These are phyloP conservation scores for Uromyces viciae-fabae DNA, from an alignment of 1,284 basidiomycete species.

Conservation along the genomic window DNA sequence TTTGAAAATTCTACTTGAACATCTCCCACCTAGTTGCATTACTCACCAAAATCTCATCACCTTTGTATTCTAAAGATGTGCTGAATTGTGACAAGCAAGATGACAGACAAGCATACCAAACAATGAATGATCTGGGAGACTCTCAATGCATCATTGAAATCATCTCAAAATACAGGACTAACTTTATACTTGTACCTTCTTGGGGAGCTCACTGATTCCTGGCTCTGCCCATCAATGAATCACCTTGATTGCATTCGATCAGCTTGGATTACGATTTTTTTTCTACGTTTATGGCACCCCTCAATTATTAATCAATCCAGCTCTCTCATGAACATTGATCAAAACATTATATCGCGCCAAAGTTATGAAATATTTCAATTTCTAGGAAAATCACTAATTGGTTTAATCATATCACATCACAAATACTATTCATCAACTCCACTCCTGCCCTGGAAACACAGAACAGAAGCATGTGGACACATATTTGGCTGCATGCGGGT, in stretches of 20 bases:
- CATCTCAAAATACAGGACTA: background rate
- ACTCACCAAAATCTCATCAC: background rate
- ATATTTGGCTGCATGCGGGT: conserved; percentile 13
- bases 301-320: background rate
- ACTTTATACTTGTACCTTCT: background rate
- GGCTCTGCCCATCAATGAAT: background rate
- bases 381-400: conserved; percentile 3
- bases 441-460: background rate
- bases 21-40: background rate
- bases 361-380: background rate
- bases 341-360: background rate
- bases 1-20: background rate
- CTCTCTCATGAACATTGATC: background rate
- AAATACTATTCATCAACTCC: background rate
- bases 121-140: background rate
- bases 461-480: background rate
- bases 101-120: background rate
- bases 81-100: background rate
- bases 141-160: background rate
- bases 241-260: background rate
- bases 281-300: background rate
- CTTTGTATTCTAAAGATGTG: conserved; percentile 1
- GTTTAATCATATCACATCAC: conserved; percentile 6
- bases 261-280: background rate
- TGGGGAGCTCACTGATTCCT: conserved; percentile 11